These are phyloP conservation scores for Ophiostoma australiae DNA, from an alignment of 2,329 filamentous ascomycete genomes.

Conservation along the genomic window DNA sequence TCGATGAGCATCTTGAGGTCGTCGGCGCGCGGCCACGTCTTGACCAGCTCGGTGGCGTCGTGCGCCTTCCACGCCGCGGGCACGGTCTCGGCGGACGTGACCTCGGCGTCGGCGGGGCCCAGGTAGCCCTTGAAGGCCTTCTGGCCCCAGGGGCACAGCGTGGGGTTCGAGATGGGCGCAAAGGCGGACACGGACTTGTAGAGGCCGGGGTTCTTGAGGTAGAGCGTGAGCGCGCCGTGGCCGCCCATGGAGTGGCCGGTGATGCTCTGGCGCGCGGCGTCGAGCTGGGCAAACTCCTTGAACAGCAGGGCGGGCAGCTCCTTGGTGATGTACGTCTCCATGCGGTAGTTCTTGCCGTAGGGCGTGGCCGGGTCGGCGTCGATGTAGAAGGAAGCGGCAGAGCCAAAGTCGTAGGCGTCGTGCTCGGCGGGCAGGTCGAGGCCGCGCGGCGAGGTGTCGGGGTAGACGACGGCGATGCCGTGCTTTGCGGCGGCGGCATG, in stretches of 20 bases:
- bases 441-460: slow-evolving; percentile 89
- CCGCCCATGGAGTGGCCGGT: slow-evolving; percentile 97
- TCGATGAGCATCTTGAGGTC: slow-evolving; percentile 78
- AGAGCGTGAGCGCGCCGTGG: slow-evolving; percentile 88
- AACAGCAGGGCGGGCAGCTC: slow-evolving; percentile 82
- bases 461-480: slow-evolving; percentile 89
- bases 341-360: slow-evolving; percentile 75
- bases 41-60: slow-evolving; percentile 86
- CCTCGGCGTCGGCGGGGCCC: slow-evolving; percentile 52
- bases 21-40: slow-evolving; percentile 54
- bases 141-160: slow-evolving; percentile 83
- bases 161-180: slow-evolving; percentile 83
- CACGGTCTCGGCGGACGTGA: slow-evolving; percentile 24
- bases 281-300: slow-evolving; percentile 63
- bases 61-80: slow-evolving; percentile 77
- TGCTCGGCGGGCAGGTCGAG: slow-evolving; percentile 77
- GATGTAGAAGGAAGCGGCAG: slow-evolving; percentile 90
- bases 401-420: slow-evolving; percentile 86
- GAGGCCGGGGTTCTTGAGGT: slow-evolving; percentile 81
- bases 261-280: slow-evolving; percentile 68
- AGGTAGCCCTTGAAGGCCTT: slow-evolving; percentile 94
- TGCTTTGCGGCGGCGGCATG: slow-evolving; percentile 73
- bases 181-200: slow-evolving; percentile 89
- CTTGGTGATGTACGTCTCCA: slow-evolving; percentile 87
- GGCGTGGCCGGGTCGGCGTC: slow-evolving; percentile 76